Base-by-base conservation (phyloP, 2,329 filamentous ascomycete genomes). In the Aspergillus ustus region DNA sequence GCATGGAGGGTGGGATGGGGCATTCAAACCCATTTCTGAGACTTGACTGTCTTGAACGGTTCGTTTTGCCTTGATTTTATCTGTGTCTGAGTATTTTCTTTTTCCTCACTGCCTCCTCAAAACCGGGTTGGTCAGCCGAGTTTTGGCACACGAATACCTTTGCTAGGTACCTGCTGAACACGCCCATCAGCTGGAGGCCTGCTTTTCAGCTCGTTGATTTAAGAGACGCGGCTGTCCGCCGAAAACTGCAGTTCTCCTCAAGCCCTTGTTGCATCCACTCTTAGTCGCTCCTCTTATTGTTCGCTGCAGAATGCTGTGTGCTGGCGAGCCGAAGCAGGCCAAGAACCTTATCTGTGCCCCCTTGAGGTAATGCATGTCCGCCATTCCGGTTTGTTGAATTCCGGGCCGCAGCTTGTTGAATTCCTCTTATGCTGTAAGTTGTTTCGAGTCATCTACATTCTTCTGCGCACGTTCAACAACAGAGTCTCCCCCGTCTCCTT, bases 91-190 rank as follows among this genome's bases (percentile, higher is more conserved):
- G 20, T 52, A 19, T 53, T 53, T 40, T 28, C 11, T 22, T 49
- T 22, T 49, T 50, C 43, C n/a, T 22, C 15, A 46, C 46, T 43
- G 25, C 22, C 43, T 53, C 22, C 43, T 58, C 31, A 34, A 8
- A 44, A 51, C 34, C 19, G 4, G 28, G 58, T 56, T 60, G 59
- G 59, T 56, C 59, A 60, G 52, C 58, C 59, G 59, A 52, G 52
- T 46, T 13, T n/a, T 51, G n/a, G 50, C 50, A 60, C 34, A 22
- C 48, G 34, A 29, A 28, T 44, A 44, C 43, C 11, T 50, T 15
- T 44, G 9, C 20, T 9, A 22, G 45, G 43, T 59, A 31, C 37
- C 48, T 46, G 52, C 52, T 60, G 59, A 60, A 19, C 43, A 60
- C 22, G 7, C 34, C 31, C 9, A 60, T 60, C 59, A 60, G 59